These are phyloP conservation scores for Argentina anserina DNA, from an alignment of 306 rosid species.

Conservation along the genomic window DNA sequence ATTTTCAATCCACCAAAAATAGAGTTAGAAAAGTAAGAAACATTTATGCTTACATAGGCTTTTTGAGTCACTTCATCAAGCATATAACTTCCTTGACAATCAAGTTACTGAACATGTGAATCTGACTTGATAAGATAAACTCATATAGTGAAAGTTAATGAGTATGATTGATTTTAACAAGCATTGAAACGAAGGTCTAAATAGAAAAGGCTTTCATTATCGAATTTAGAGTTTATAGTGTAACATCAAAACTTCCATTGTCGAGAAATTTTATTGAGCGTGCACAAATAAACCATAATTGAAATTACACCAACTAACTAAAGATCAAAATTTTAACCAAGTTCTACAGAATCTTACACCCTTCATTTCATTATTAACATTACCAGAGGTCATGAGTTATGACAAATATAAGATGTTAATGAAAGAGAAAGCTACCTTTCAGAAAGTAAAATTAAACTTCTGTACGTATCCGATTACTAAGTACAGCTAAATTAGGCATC, in stretches of 20 bases:
- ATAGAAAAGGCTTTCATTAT: too few relatives aligned
- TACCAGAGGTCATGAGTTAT: neutral
- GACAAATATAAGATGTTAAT: neutral
- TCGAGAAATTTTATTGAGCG: neutral
- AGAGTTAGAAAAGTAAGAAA: too few relatives aligned
- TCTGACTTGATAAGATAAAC: too few relatives aligned
- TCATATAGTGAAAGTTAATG: too few relatives aligned
- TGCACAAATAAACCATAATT: neutral
- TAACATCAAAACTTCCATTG: neutral
- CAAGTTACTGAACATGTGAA: too few relatives aligned
- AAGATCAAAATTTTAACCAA: neutral
- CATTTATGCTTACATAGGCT: too few relatives aligned
- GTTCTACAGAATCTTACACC: neutral
- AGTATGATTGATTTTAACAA: too few relatives aligned
- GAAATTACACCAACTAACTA: neutral
- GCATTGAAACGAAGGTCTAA: too few relatives aligned
- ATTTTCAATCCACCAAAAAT: too few relatives aligned
- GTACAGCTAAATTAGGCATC: slow-evolving; percentile 12
- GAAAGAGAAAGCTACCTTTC: neutral
- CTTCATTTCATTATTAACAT: neutral
- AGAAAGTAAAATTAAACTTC: neutral
- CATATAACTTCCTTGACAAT: too few relatives aligned
- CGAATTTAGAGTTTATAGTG: too few relatives aligned
- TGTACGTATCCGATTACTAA: slow-evolving; percentile 31
- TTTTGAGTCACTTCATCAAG: too few relatives aligned